Base-by-base conservation (phyloP, 2,329 filamentous ascomycete genomes). In the Ambrosiella cleistominuta region DNA sequence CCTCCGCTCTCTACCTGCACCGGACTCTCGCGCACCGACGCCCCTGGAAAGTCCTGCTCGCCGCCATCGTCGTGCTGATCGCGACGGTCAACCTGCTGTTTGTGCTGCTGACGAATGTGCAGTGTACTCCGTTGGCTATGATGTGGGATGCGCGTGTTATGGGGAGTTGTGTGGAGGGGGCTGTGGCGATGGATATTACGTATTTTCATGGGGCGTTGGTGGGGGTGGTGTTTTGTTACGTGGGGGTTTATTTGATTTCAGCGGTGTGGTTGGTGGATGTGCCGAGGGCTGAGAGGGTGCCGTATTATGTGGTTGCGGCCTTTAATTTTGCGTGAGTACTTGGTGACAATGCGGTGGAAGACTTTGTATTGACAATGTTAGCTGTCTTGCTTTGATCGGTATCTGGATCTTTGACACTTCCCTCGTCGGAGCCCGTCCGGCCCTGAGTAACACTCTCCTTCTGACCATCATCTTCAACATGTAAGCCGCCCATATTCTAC, bases 71-170 rank as follows among this genome's bases (percentile, higher is more conserved):
- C 11, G 55, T 68, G 27, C 47, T 68, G 3, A 66, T 72, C 60
- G 66, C 67, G 13, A 52, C 66, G 5, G 64, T 69, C 35, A 69
- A 68, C 57, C 58, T 69, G 17, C 64, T 64, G 19, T 70, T 67
- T 57, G 63, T 64, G 11, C 57, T 71, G 42, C 66, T 68, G 17
- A 65, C 66, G 6, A 66, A 70, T 57, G 62, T 71, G 19, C 68
- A 70, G 59, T 72, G 70, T 59, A 66, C 66, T 3, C 70, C 70
- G 44, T 62, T 71, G 42, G 66, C 68, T 58, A 69, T 67, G 62
- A 62, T 71, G 2, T 72, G 70, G 70, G 63, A 68, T 11, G 62
- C 66, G 0, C 47, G 53, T 0, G 64, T 66, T 6, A 57, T 60
- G 0, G 70, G 69, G 0, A 44, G 58, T 27, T 72, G 70, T 60